Evolutionary conservation across 2,329 filamentous ascomycete genomes (phyloP).

Genomic region (Arthrobotrys sphaeroides): DNA sequence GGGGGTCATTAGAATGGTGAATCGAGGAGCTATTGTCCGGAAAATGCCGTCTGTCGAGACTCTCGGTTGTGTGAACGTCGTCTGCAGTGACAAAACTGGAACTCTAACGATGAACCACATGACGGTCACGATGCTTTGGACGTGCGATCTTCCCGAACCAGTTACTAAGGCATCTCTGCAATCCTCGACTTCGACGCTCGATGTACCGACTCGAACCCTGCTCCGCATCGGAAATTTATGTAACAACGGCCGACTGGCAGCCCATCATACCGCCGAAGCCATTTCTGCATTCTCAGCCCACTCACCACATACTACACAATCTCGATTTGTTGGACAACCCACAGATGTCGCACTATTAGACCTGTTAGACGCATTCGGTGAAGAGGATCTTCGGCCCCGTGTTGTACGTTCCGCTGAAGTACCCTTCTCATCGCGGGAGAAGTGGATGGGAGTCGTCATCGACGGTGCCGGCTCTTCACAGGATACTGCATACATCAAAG

Average conservation of each 20-base stretch:
- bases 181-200: conserved; percentile 68
- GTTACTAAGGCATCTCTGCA: conserved; percentile 65
- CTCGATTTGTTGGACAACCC: conserved; percentile 94
- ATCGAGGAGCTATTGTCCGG: conserved; percentile 91
- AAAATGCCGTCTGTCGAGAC: conserved; percentile 97
- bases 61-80: conserved; percentile 97
- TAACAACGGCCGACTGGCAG: conserved; percentile 86
- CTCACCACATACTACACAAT: conserved; percentile 72
- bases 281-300: conserved; percentile 77
- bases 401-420: conserved; percentile 88
- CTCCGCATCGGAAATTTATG: conserved; percentile 94
- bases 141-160: conserved; percentile 61
- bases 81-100: conserved; percentile 98
- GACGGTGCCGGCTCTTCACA: conserved; percentile 70
- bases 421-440: conserved; percentile 94
- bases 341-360: conserved; percentile 98
- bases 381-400: conserved; percentile 82
- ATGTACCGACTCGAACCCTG: conserved; percentile 79
- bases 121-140: conserved; percentile 95
- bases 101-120: conserved; percentile 98
- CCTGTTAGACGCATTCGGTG: conserved; percentile 86
- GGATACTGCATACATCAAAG: conserved; percentile 94
- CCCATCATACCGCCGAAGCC: conserved; percentile 75
- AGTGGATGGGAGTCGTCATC: conserved; percentile 92
- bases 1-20: conserved; percentile 95